Evolutionary conservation across 2,329 filamentous ascomycete species (phyloP).

Genomic region (Seiridium unicorne): DNA sequence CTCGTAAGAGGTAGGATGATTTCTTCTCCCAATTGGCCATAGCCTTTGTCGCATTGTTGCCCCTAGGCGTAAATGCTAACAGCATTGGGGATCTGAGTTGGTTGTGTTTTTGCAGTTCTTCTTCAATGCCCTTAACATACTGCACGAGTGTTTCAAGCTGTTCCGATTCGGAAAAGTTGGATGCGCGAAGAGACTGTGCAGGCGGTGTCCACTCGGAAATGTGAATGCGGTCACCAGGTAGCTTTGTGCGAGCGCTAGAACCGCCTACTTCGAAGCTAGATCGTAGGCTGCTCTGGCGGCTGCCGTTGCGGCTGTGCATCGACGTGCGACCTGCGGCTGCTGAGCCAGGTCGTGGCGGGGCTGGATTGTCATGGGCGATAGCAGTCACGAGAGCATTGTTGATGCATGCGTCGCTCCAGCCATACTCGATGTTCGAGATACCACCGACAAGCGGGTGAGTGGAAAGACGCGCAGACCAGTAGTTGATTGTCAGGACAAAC

Average conservation of each 20-base stretch:
- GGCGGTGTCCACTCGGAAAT: conserved; percentile 90
- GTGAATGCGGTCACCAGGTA: conserved; percentile 80
- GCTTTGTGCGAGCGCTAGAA: conserved; percentile 56
- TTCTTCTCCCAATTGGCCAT: conserved; percentile 98
- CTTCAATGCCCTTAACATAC: conserved; percentile 84
- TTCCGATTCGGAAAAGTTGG: conserved; percentile 73
- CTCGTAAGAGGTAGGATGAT: conserved; percentile 82
- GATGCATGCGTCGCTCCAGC: conserved; percentile 86
- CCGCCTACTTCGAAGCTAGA: conserved; percentile 65
- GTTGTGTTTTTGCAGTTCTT: conserved; percentile 84
- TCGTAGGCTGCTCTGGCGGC: conserved; percentile 43
- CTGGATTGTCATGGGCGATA: conserved; percentile 44
- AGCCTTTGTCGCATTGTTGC: conserved; percentile 76
- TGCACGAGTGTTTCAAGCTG: conserved; percentile 72
- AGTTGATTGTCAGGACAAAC: conserved; percentile 92
- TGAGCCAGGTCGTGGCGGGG: conserved; percentile 48
- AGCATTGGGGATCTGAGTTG: conserved; percentile 84
- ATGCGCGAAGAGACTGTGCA: conserved; percentile 85
- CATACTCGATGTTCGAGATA: conserved; percentile 96
- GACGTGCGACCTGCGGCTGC: conserved; percentile 44
- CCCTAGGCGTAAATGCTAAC: conserved; percentile 82
- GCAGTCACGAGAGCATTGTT: conserved; percentile 54
- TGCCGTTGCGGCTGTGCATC: conserved; percentile 42
- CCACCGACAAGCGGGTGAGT: conserved; percentile 91
- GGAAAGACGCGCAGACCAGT: conserved; percentile 93